Percentiles rank a stretch among this genome's conserved stretches.
These are phyloP conservation scores for Elaeis oleifera DNA, from an alignment of 202 grass and related monocot genomes.

Conservation along the genomic window DNA sequence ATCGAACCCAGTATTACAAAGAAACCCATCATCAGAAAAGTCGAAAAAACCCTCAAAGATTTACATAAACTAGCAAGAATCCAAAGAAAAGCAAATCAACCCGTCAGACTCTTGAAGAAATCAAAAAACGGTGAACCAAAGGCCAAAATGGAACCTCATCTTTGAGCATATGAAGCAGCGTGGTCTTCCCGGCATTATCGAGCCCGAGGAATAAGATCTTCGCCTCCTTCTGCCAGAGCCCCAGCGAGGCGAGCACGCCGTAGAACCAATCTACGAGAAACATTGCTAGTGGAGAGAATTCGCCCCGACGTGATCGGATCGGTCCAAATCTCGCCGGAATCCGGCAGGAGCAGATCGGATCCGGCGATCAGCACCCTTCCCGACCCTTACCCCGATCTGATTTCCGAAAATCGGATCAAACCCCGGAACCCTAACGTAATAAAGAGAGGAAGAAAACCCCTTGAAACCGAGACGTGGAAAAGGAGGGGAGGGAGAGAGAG, in stretches of 20 bases:
- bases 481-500: background rate
- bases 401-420: background rate
- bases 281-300: slow-evolving; percentile 25
- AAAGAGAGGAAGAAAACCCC: background rate
- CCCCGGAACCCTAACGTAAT: slow-evolving; percentile 4
- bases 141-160: slow-evolving; percentile 44
- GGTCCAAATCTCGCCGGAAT: background rate
- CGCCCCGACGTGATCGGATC: slow-evolving; percentile 1
- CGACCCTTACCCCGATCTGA: background rate
- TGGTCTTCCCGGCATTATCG: slow-evolving; percentile 92
- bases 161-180: slow-evolving; percentile 95
- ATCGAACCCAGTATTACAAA: background rate
- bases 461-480: background rate
- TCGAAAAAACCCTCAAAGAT: background rate
- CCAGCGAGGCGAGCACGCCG: slow-evolving; percentile 74
- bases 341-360: background rate
- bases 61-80: background rate
- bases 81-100: background rate
- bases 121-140: slow-evolving; percentile 1
- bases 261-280: slow-evolving; percentile 93
- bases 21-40: background rate
- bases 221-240: slow-evolving; percentile 92
- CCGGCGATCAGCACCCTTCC: background rate
- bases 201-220: slow-evolving; percentile 97
- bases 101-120: background rate